Percentiles rank a stretch among this genome's conserved stretches.
Conservation (phyloP, 2,329 filamentous ascomycete species). For the Nothopassalora personata region DNA sequence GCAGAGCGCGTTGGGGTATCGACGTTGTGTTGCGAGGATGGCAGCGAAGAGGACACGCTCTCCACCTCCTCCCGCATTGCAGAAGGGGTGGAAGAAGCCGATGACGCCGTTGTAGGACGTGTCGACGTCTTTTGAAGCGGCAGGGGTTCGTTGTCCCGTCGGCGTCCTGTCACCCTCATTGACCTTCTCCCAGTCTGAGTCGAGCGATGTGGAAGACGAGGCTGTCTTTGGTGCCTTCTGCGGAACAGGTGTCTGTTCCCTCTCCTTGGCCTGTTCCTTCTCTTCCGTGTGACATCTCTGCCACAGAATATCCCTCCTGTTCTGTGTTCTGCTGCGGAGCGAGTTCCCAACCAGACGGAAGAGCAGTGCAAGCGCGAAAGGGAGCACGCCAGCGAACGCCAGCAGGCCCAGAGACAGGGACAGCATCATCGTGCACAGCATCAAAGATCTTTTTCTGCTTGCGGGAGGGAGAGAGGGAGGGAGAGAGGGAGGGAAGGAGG, state of each 20-base stretch:
- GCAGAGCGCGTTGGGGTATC: conserved; percentile 83
- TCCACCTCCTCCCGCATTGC: conserved; percentile 92
- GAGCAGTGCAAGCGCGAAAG: conserved; percentile 22
- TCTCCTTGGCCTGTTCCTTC: conserved; percentile 20
- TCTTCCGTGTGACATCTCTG: conserved; percentile 26
- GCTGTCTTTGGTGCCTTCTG: conserved; percentile 9
- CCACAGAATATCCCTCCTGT: conserved; percentile 30
- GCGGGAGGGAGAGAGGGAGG: neutral
- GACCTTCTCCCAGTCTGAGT: conserved; percentile 68
- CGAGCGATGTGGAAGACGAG: conserved; percentile 36
- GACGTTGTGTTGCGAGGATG: conserved; percentile 80
- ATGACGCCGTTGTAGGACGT: conserved; percentile 76
- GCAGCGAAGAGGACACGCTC: conserved; percentile 96
- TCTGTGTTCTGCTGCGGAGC: conserved; percentile 28
- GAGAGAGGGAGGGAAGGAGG: neutral
- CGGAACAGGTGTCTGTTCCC: conserved; percentile 3
- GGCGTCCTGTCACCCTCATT: conserved; percentile 46
- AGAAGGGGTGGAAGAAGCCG: conserved; percentile 97
- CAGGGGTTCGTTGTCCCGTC: conserved; percentile 41
- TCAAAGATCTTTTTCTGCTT: neutral
- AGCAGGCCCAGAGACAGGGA: conserved; percentile 22
- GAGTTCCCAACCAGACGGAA: conserved; percentile 25
- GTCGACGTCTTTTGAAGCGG: conserved; percentile 31
- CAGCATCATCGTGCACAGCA: conserved; percentile 17
- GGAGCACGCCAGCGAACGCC: conserved; percentile 20